Conservation (phyloP, 179 eudicot genomes). For the Corrigiola litoralis region DNA sequence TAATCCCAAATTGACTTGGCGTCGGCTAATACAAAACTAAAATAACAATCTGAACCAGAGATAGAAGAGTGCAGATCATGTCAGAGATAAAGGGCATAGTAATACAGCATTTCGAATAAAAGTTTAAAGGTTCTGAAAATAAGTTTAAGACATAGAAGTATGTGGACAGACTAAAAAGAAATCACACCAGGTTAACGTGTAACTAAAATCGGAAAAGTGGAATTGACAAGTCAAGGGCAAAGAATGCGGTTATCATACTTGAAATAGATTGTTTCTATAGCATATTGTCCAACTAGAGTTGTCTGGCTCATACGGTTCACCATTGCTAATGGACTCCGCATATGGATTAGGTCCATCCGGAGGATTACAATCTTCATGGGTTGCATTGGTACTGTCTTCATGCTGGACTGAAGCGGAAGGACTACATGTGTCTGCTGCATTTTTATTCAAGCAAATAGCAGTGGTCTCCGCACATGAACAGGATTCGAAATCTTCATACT, state of each 20-base stretch:
- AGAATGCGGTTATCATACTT: conserved; percentile 13
- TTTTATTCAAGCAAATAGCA: not conserved
- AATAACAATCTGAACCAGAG: too few relatives aligned
- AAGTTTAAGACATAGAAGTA: too few relatives aligned
- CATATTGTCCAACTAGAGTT: conserved; percentile 48
- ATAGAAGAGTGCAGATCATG: too few relatives aligned
- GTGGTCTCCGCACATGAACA: not conserved
- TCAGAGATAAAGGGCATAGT: too few relatives aligned
- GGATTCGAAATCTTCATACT: not conserved
- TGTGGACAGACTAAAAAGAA: too few relatives aligned
- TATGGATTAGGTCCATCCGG: not conserved
- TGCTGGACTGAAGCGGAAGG: not conserved
- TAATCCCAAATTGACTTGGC: too few relatives aligned
- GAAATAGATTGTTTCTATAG: conserved; percentile 38
- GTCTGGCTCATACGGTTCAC: conserved; percentile 26
- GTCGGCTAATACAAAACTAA: too few relatives aligned
- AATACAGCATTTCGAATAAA: too few relatives aligned
- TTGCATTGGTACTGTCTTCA: not conserved
- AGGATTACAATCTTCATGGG: not conserved
- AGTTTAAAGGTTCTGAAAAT: too few relatives aligned
- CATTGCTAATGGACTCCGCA: not conserved
- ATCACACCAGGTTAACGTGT: too few relatives aligned
- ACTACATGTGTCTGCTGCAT: not conserved
- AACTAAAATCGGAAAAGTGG: not conserved
- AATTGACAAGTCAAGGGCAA: not conserved